A percentile compares a stretch with the other conserved stretches of the same genome.
phyloP scores from a whole-genome alignment of 2,329 filamentous ascomycete genomes.

The Geosmithia morbida region DNA sequence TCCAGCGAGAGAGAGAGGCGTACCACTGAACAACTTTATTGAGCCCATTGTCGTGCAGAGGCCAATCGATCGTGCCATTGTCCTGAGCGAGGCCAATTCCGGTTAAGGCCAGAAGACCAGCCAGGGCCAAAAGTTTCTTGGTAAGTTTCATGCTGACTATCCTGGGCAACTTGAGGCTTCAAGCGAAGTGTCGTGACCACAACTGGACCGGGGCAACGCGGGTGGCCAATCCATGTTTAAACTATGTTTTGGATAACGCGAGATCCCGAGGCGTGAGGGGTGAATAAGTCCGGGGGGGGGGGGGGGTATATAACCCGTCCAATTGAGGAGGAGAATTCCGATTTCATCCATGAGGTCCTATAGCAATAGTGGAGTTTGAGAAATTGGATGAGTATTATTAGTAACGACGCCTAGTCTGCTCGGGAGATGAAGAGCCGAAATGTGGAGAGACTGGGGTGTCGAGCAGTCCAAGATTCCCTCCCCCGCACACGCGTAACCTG shows the following conservation, averaged over 20 bases:
- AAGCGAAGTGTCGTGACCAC: neutral
- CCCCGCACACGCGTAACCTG: neutral
- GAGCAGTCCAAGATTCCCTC: no score
- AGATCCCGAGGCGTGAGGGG: neutral
- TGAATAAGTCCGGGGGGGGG: no score
- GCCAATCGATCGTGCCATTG: slow-evolving; percentile 6
- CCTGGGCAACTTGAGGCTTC: neutral
- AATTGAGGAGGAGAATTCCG: no score
- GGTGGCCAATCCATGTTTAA: no score
- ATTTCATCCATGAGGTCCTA: no score
- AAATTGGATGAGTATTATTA: no score
- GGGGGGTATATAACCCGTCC: no score
- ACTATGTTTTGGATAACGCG: neutral
- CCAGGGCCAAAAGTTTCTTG: neutral
- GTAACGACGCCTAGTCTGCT: no score
- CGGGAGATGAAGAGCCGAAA: no score
- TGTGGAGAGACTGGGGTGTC: no score
- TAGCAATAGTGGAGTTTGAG: no score
- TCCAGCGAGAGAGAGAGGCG: neutral
- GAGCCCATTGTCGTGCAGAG: slow-evolving; percentile 15
- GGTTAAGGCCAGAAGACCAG: neutral
- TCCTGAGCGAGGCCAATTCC: neutral
- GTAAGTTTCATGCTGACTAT: neutral
- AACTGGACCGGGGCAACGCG: neutral
- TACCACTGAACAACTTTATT: slow-evolving; percentile 18